A percentile compares a stretch with the other conserved stretches of the same genome.
Conservation (phyloP, 345 rosid species). For the Clausena lansium region DNA sequence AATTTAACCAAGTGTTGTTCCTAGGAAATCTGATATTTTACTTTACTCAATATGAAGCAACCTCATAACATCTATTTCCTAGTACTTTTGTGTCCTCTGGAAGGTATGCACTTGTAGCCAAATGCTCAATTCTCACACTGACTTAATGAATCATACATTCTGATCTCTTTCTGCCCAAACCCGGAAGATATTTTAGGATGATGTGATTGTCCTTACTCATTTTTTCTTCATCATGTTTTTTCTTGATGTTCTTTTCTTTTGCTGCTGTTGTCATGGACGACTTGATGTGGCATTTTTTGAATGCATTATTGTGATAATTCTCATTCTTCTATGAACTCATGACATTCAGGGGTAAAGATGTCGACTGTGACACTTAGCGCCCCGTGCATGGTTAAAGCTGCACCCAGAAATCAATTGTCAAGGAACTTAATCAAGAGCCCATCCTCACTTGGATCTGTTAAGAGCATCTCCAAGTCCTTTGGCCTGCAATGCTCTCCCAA, state of each 20-base stretch:
- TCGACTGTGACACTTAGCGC: conserved; percentile 39
- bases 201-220: background rate
- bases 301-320: background rate
- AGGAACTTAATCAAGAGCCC: conserved; percentile 27
- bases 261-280: background rate
- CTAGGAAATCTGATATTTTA: background rate
- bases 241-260: background rate
- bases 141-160: background rate
- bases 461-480: conserved; percentile 47
- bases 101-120: background rate
- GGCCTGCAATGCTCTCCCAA: conserved; percentile 57
- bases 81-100: background rate
- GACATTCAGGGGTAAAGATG: conserved; percentile 37
- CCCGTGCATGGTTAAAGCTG: conserved; percentile 43
- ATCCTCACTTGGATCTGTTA: conserved; percentile 43
- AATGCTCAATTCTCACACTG: background rate
- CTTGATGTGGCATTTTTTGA: background rate
- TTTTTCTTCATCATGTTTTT: background rate
- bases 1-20: background rate
- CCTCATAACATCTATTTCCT: background rate
- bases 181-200: background rate
- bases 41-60: background rate
- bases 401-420: conserved; percentile 33
- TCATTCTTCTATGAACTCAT: background rate
- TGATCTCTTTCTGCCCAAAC: background rate